Evolutionary conservation across 331 rosid genomes (phyloP).

Genomic region (Pyrus hybrid): DNA sequence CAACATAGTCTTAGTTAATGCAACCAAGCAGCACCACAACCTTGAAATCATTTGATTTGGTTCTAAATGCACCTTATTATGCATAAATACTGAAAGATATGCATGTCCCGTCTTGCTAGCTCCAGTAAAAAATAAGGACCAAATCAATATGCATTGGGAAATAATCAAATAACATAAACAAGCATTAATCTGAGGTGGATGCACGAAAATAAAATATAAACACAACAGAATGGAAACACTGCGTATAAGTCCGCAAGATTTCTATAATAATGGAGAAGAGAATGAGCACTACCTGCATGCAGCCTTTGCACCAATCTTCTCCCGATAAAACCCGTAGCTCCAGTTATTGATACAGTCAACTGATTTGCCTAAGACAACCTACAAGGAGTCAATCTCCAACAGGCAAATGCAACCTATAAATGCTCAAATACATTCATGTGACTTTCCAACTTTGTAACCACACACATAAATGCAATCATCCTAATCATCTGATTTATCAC

Average conservation of each 20-base stretch:
- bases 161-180: neutral
- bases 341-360: conserved; percentile 76
- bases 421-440: too few species aligned
- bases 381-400: conserved; percentile 22
- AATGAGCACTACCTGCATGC: conserved; percentile 53
- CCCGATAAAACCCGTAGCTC: conserved; percentile 96
- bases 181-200: neutral
- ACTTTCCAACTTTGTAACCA: neutral
- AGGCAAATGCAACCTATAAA: conserved; percentile 2
- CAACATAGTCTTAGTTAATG: neutral
- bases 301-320: conserved; percentile 84
- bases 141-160: neutral
- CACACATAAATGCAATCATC: neutral
- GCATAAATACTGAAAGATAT: neutral
- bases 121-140: neutral
- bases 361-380: conserved; percentile 48
- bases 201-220: neutral
- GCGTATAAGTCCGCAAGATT: neutral
- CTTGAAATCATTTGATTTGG: neutral
- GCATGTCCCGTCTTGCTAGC: neutral
- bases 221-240: neutral
- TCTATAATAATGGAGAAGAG: neutral
- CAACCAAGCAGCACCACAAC: neutral
- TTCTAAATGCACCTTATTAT: neutral
- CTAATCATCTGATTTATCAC: neutral